Evolutionary conservation across 208 protist genomes (phyloP), one percentile per base, ranked within the genome.

Genomic region (Crithidia brevicula): DNA sequence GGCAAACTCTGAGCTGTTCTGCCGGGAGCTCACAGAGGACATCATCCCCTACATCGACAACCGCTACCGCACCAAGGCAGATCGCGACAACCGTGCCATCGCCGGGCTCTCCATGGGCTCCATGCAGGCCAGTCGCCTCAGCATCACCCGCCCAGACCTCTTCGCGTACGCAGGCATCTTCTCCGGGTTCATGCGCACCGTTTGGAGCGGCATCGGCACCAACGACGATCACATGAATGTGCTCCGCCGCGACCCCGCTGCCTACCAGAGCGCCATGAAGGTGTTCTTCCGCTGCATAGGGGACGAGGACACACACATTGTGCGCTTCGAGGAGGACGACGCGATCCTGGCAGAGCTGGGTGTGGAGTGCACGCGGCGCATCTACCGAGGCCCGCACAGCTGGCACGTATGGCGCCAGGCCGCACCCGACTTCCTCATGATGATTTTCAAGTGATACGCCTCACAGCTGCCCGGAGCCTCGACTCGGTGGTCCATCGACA

Each of bases 401-500:
- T 82, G 76, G 76, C 71, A 82, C 27, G 62, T 76, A 38, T 82
- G 76, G 65, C 71, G 71, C 45, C 50, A 69, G 36, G 71, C 71
- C 10, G 50, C 63, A 6, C 54, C 33, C 1, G 76, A 77, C 25
- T 82, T 81, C 34, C 46, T 77, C 15, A 56, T 68, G 5, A 53
- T 61, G 31, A 27, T 78, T 10, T 78, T 78, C 42, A 46, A 57
- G 4, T 25, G 20, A 51, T 34, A n/a, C n/a, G n/a, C n/a, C n/a
- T n/a, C n/a, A n/a, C n/a, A n/a, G n/a, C n/a, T n/a, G n/a, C n/a
- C n/a, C n/a, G n/a, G n/a, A n/a, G n/a, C n/a, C n/a, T n/a, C n/a
- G n/a, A n/a, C n/a, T n/a, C n/a, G n/a, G n/a, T n/a, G n/a, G n/a
- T n/a, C n/a, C n/a, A n/a, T n/a, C n/a, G n/a, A n/a, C n/a, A n/a